These are phyloP conservation scores for Teratosphaeria zuluensis DNA, from an alignment of 2,329 filamentous ascomycete species.

Conservation along the genomic window DNA sequence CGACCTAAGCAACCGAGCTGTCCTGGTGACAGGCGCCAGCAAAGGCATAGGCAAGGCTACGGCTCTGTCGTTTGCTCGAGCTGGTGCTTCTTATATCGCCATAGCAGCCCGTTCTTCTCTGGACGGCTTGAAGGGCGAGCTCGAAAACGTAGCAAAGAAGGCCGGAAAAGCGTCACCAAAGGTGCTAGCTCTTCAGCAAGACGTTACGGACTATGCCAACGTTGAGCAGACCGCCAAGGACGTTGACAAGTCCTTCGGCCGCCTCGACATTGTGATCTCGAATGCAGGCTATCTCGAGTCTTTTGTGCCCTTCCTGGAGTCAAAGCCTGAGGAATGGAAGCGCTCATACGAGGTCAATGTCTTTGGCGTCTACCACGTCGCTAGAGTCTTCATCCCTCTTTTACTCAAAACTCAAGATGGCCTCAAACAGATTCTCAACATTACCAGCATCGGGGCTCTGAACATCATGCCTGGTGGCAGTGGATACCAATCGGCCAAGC, in stretches of 20 bases:
- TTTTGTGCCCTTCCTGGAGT: slow-evolving; percentile 14
- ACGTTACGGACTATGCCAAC: slow-evolving; percentile 31
- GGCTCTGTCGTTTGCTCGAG: slow-evolving; percentile 47
- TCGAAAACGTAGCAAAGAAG: slow-evolving; percentile 31
- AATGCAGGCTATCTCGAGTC: slow-evolving; percentile 26
- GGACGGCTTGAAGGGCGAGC: slow-evolving; percentile 24
- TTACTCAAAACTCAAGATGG: slow-evolving; percentile 30
- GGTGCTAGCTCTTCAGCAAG: slow-evolving; percentile 35
- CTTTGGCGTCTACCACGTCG: slow-evolving; percentile 31
- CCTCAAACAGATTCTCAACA: slow-evolving; percentile 33
- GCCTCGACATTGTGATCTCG: slow-evolving; percentile 29
- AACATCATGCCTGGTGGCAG: slow-evolving; percentile 26
- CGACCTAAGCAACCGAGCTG: slow-evolving; percentile 31
- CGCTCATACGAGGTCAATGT: slow-evolving; percentile 38
- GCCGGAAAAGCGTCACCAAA: slow-evolving; percentile 25
- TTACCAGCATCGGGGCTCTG: slow-evolving; percentile 33
- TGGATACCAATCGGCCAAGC: slow-evolving; percentile 39
- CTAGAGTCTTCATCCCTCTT: slow-evolving; percentile 38
- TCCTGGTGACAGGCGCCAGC: slow-evolving; percentile 43
- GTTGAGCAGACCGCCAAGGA: slow-evolving; percentile 28
- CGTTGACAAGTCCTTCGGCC: slow-evolving; percentile 23
- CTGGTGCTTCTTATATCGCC: slow-evolving; percentile 43
- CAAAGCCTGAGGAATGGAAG: slow-evolving; percentile 37
- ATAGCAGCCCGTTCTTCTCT: slow-evolving; percentile 45
- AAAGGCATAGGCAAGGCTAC: slow-evolving; percentile 37